A percentile compares a stretch with the other conserved stretches of the same genome.
Evolutionary conservation across 139 green algal species (phyloP).

Genomic region (Raphidocelis subcapitata): DNA sequence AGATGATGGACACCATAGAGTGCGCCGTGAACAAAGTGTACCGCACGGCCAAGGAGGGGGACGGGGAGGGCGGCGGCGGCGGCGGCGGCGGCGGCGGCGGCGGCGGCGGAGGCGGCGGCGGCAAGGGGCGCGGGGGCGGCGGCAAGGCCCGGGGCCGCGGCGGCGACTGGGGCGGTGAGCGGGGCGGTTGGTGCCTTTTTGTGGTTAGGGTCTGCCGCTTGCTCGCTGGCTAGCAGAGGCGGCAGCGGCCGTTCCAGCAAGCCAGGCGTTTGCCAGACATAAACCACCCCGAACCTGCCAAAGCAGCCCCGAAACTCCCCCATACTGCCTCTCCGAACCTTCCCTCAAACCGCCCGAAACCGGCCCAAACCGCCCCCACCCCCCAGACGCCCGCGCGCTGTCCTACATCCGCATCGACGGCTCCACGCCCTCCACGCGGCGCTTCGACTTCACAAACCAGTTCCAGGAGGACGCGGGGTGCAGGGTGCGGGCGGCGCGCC

Average conservation of each 20-base stretch:
- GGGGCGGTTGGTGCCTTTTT: no score
- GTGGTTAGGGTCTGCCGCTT: no score
- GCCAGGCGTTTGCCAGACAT: no score
- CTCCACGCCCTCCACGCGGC: conserved; percentile 35
- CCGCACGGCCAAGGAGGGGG: conserved; percentile 21
- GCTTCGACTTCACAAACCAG: conserved; percentile 46
- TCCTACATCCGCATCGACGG: conserved; percentile 90
- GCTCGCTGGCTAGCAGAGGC: no score
- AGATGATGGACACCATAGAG: conserved; percentile 78
- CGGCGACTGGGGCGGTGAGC: no score
- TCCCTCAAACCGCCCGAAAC: neutral
- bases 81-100: neutral
- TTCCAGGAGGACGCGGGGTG: conserved; percentile 56
- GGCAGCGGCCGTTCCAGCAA: no score
- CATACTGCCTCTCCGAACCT: neutral
- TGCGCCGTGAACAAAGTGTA: conserved; percentile 37
- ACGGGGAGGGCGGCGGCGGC: conserved; percentile 9
- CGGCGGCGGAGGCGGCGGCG: neutral
- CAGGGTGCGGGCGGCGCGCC: conserved; percentile 31
- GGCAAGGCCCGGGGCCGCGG: neutral
- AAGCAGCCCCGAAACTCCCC: no score
- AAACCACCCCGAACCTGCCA: no score
- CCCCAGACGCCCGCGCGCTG: conserved; percentile 1
- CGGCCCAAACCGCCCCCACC: neutral
- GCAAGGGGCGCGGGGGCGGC: neutral